Evolutionary conservation across 2,329 filamentous ascomycete species (phyloP), one percentile per base, ranked within the genome.

Genomic region (Raffaelea deltoideospora): DNA sequence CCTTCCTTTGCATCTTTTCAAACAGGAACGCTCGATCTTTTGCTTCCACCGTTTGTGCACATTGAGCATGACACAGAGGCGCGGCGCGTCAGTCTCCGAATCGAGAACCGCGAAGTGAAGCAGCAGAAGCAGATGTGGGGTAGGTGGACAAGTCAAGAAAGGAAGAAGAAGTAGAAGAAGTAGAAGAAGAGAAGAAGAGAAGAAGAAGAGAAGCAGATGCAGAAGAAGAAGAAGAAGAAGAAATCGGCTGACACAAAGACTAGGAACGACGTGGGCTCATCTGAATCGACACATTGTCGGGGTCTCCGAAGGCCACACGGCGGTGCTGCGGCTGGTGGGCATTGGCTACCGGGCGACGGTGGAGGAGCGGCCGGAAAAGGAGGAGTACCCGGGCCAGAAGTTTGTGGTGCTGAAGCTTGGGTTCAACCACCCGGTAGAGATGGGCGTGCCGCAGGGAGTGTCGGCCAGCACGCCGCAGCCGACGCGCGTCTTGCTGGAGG

Each of bases 91-190:
- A 66, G 66, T 23, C 61, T 98, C 45, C 73, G 65, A 38, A 74
- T 98, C 10, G 58, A 77, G 50, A 72, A 96, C 57, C 58, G 65
- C 15, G 61, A 73, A 15, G 57, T 74, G 37, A 78, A 77, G 60
- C 67, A 82, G 44, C 88, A 96, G 59, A 78, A 79, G 53, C 82
- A 82, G 57, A 96, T 96, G 87, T 96, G 90, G 90, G 90, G 88
- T 94, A 49, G 32, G 52, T 41, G 18, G 2, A n/a, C 45, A 24
- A 45, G 43, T 21, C 29, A 37, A 15, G 5, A 8, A 28, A 5
- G 1, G 21, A n/a, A n/a, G n/a, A n/a, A n/a, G n/a, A n/a, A n/a
- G n/a, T n/a, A n/a, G n/a, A n/a, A n/a, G n/a, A n/a, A n/a, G n/a
- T n/a, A n/a, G n/a, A n/a, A n/a, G n/a, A n/a, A n/a, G n/a, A n/a